These are phyloP conservation scores for Yamadazyma diddensiae DNA, from an alignment of 1,139 yeast genomes.

Conservation along the genomic window DNA sequence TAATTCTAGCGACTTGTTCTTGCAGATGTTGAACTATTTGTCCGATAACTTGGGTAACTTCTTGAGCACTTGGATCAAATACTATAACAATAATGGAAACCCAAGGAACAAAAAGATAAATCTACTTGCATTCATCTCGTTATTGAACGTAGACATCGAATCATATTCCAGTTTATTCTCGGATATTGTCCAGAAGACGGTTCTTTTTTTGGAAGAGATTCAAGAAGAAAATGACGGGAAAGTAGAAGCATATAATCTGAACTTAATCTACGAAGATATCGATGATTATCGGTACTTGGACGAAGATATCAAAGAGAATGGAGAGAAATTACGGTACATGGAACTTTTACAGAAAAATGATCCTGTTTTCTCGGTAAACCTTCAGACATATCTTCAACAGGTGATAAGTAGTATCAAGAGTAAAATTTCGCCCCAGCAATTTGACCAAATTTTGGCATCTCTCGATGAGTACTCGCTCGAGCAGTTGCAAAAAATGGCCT, in stretches of 20 bases:
- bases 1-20: constrained; percentile 44
- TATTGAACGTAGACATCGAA: constrained; percentile 22
- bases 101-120: constrained; percentile 67
- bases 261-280: constrained; percentile 52
- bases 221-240: constrained; percentile 60
- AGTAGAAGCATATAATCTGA: constrained; percentile 60
- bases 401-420: constrained; percentile 20
- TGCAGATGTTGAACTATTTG: constrained; percentile 32
- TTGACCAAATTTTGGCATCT: constrained; percentile 24
- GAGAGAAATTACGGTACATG: constrained; percentile 57
- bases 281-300: constrained; percentile 48
- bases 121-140: constrained; percentile 55
- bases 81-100: constrained; percentile 54
- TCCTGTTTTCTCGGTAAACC: constrained; percentile 56
- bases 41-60: constrained; percentile 24
- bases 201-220: constrained; percentile 69
- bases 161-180: constrained; percentile 25
- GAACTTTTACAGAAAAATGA: constrained; percentile 46
- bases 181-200: constrained; percentile 50
- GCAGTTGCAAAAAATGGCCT: constrained; percentile 19
- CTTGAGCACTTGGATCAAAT: constrained; percentile 32
- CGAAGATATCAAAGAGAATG: constrained; percentile 47
- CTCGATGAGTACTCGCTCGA: constrained; percentile 36
- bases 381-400: constrained; percentile 26
- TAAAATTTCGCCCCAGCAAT: constrained; percentile 21